Base-by-base conservation (phyloP, 2,329 filamentous ascomycete genomes). In the Paramyrothecium sp. region DNA sequence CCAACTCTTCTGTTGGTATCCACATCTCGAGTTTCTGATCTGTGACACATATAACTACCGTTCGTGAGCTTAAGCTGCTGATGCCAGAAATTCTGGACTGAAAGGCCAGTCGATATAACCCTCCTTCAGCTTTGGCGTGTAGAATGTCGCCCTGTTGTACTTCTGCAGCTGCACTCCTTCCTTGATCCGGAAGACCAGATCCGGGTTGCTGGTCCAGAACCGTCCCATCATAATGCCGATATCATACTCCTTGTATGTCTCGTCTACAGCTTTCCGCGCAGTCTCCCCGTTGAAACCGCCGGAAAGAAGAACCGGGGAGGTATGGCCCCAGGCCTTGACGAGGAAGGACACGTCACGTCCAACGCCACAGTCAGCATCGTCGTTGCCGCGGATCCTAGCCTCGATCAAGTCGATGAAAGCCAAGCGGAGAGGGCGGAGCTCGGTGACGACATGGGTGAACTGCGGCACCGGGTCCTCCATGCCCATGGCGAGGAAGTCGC, bases 341-440 rank as follows among this genome's bases (percentile, higher is more conserved):
- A 67, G 65, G 44, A 74, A 75, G 5, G 51, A 30, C 19, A 53
- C 51, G 7, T 71, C 65, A 1, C 64, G 62, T 11, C 53, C 56
- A 51, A 68, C 72, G 4, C 41, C 53, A 4, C 58, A 71, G 1
- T 81, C 80, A 2, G 72, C 51, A 50, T 82, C 77, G 1, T 66
- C 65, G 54, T 68, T 71, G 3, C 78, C 78, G 2, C 74, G 69
- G 13, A 85, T 72, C 2, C 84, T 78, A 0, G 83, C 78, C 63
- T 89, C 85, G 19, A 89, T 74, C 1, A 88, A 60, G 67, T 89
- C 86, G 2, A 88, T 67, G 66, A 85, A 89, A 0, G 85, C 81
- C 12, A 90, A 74, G 2, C 79, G 76, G 3, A 88, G 69, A 41
- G 75, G 70, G 55, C 79, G 81, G 30, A 86, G 69, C 54, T 80